Percentiles rank a stretch among this genome's conserved stretches.
These are phyloP conservation scores for Mytilinidion resinicola DNA, from an alignment of 495 filamentous ascomycete genomes.

Conservation along the genomic window DNA sequence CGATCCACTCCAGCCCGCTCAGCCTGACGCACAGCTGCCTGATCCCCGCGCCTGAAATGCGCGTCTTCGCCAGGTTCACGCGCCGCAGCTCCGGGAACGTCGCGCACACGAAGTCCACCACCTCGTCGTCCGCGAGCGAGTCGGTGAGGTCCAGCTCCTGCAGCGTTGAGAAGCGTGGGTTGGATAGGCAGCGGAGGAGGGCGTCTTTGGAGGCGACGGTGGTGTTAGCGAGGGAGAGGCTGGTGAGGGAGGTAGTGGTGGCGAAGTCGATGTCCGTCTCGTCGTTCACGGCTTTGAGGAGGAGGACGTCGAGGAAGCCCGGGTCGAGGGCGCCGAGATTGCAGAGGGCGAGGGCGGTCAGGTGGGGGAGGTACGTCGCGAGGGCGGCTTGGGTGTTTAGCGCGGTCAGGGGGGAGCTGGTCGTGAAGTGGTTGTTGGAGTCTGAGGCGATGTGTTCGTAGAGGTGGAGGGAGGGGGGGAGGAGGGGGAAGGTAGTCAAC, in stretches of 20 bases:
- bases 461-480: conserved; percentile 7
- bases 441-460: not conserved
- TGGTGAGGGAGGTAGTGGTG: not conserved
- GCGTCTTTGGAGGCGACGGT: conserved; percentile 11
- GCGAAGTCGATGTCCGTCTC: not conserved
- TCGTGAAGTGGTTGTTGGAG: not conserved
- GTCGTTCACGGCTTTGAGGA: not conserved
- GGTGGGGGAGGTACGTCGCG: not conserved
- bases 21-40: conserved; percentile 15
- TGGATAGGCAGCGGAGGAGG: conserved; percentile 1
- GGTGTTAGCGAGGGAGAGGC: not conserved
- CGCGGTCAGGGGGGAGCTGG: not conserved
- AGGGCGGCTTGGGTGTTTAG: not conserved
- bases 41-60: conserved; percentile 13
- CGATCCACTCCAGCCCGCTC: conserved; percentile 3
- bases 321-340: not conserved
- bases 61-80: conserved; percentile 13
- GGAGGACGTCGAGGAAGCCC: not conserved
- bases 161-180: not conserved
- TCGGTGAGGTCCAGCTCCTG: not conserved
- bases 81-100: not conserved
- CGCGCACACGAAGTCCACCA: not conserved
- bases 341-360: not conserved
- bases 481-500: conserved; percentile 1
- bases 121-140: not conserved